These are phyloP conservation scores for Tuctoria greenei DNA, from an alignment of 176 grass and related monocot species.

Conservation along the genomic window DNA sequence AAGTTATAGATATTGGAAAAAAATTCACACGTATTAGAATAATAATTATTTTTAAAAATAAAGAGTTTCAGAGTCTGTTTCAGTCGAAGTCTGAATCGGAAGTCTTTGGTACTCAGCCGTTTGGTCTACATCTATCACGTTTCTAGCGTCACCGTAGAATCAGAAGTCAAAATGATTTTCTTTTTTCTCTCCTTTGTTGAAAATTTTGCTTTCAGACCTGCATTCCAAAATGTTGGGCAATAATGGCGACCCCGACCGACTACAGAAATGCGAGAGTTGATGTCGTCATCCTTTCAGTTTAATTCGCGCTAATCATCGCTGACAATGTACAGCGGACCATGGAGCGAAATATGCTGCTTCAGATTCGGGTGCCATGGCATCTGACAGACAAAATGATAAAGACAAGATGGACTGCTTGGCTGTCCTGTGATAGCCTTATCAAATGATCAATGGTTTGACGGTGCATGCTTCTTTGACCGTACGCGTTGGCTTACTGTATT, in stretches of 20 bases:
- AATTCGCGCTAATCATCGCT: background rate
- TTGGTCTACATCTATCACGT: background rate
- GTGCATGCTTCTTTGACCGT: background rate
- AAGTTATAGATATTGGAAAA: too few species aligned
- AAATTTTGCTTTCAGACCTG: background rate
- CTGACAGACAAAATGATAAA: background rate
- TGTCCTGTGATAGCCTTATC: constrained; percentile 18
- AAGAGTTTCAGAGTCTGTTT: background rate
- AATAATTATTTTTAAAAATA: too few species aligned
- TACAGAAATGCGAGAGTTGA: background rate
- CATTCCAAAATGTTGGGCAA: background rate
- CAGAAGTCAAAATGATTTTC: background rate
- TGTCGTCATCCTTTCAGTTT: background rate
- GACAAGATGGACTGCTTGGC: constrained; percentile 1
- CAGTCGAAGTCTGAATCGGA: background rate
- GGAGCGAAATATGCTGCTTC: background rate
- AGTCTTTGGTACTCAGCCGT: background rate
- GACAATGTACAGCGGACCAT: background rate
- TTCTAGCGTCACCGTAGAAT: background rate
- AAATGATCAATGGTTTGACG: background rate
- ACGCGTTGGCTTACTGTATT: background rate
- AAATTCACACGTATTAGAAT: too few species aligned
- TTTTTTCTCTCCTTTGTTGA: background rate
- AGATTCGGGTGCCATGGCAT: background rate
- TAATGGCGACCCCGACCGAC: background rate